These are phyloP conservation scores for Aeschynomene evenia DNA, from an alignment of 306 rosid genomes.

Conservation along the genomic window DNA sequence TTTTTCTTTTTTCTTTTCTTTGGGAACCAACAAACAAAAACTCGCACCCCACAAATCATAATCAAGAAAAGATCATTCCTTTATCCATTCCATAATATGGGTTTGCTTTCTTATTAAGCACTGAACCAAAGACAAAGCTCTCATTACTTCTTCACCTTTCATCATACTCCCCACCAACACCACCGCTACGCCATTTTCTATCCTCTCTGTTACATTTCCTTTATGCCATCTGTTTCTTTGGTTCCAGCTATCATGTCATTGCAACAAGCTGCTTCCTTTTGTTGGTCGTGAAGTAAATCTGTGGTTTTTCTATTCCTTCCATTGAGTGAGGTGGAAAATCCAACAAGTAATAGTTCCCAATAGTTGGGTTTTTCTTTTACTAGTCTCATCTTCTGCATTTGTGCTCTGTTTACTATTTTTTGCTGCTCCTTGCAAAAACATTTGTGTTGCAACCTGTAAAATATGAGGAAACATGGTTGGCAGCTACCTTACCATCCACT, in stretches of 20 bases:
- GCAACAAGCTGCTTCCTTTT: background rate
- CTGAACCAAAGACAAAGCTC: background rate
- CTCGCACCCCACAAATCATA: conserved; percentile 15
- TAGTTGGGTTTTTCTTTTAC: background rate
- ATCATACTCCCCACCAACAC: background rate
- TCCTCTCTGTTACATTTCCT: conserved; percentile 13
- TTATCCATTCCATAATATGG: conserved; percentile 31
- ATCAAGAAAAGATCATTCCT: conserved; percentile 6
- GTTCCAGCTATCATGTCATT: conserved; percentile 8
- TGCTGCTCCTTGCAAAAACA: conserved; percentile 11
- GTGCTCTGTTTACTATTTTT: background rate
- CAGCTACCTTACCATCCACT: conserved; percentile 90
- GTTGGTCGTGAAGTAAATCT: conserved; percentile 25
- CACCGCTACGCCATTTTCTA: background rate
- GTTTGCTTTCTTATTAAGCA: conserved; percentile 30
- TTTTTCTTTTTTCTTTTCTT: background rate
- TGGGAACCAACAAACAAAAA: conserved; percentile 5
- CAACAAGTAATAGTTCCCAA: background rate
- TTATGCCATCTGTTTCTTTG: conserved; percentile 24
- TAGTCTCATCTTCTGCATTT: conserved; percentile 13
- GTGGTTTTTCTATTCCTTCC: conserved; percentile 31
- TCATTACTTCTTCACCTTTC: background rate
- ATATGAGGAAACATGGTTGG: conserved; percentile 96
- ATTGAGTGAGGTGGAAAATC: background rate
- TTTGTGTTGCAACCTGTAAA: conserved; percentile 29